Conservation (phyloP, 2,329 filamentous ascomycete genomes). For the Colletotrichum filicis region DNA sequence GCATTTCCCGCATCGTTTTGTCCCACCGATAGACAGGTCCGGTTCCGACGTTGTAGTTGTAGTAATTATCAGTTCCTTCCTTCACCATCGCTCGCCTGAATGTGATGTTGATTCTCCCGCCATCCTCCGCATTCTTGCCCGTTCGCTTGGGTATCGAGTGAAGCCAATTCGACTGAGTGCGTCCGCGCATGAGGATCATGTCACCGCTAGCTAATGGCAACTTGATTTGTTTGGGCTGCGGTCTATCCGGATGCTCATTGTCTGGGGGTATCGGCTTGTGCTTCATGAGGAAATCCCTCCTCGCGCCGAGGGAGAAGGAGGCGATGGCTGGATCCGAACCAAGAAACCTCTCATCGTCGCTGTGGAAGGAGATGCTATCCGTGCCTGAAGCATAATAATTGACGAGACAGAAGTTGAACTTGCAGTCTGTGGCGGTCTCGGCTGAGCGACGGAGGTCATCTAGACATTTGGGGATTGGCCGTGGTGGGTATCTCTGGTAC, state of each 20-base stretch:
- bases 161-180: conserved; percentile 80
- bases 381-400: conserved; percentile 85
- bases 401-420: conserved; percentile 82
- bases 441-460: conserved; percentile 70
- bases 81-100: conserved; percentile 78
- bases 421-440: conserved; percentile 73
- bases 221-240: conserved; percentile 54
- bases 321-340: conserved; percentile 77
- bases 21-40: conserved; percentile 79
- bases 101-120: conserved; percentile 80
- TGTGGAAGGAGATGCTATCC: conserved; percentile 84
- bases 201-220: conserved; percentile 73
- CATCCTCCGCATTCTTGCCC: conserved; percentile 70
- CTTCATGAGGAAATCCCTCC: conserved; percentile 81
- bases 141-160: conserved; percentile 82
- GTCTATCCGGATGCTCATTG: conserved; percentile 18
- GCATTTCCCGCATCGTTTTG: conserved; percentile 61
- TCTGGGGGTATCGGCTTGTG: conserved; percentile 70
- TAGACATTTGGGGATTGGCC: conserved; percentile 78
- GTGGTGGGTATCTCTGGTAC: conserved; percentile 66
- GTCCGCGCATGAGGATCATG: conserved; percentile 82
- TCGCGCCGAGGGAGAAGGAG: conserved; percentile 78
- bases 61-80: conserved; percentile 84
- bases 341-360: conserved; percentile 83
- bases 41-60: conserved; percentile 82